Percentiles rank a stretch among this genome's conserved stretches.
Evolutionary conservation across 768 basidiomycete species (phyloP).

Genomic region (Mycena haematopus): DNA sequence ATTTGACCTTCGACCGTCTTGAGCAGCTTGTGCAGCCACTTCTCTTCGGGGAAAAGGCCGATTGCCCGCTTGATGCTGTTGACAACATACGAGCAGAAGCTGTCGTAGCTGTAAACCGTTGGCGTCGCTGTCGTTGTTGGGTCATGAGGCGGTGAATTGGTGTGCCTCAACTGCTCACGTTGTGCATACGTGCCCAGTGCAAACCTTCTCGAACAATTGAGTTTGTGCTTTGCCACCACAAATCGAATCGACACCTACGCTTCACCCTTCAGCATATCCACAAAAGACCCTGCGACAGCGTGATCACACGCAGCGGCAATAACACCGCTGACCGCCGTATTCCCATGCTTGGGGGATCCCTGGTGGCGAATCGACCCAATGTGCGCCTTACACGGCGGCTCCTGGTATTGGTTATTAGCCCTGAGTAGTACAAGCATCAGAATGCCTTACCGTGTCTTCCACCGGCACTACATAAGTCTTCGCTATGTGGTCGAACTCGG

Average conservation of each 20-base stretch:
- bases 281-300: neutral
- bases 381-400: neutral
- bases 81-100: neutral
- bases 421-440: neutral
- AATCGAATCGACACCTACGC: neutral
- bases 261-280: constrained; percentile 8
- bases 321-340: neutral
- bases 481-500: neutral
- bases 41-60: neutral
- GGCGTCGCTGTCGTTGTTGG: neutral
- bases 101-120: neutral
- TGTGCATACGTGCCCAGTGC: neutral
- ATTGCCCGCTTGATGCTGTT: neutral
- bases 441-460: neutral
- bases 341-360: neutral
- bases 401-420: neutral
- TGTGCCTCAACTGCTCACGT: neutral
- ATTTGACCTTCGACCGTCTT: no score
- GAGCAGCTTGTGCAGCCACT: no score
- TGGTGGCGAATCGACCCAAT: neutral
- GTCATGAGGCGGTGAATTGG: neutral
- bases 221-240: neutral
- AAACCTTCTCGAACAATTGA: neutral
- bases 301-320: neutral
- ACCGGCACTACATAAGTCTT: neutral